Conservation (phyloP, 352 stramenopile genomes). For the Phytophthora citricola region DNA sequence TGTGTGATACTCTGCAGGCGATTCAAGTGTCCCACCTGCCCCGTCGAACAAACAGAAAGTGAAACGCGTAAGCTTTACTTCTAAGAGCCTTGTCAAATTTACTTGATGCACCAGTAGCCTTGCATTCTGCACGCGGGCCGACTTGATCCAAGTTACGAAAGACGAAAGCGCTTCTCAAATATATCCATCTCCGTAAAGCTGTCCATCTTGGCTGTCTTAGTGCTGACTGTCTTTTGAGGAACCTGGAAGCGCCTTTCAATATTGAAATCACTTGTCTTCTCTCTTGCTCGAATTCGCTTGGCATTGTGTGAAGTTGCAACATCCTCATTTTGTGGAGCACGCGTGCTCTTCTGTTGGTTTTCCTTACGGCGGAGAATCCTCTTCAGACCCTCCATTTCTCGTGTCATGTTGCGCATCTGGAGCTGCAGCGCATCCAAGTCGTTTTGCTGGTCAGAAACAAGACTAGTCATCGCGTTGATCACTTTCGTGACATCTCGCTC, state of each 20-base stretch:
- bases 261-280: neutral
- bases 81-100: slow-evolving; percentile 25
- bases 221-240: slow-evolving; percentile 9
- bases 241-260: slow-evolving; percentile 1
- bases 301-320: neutral
- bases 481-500: slow-evolving; percentile 48
- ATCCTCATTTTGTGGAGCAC: slow-evolving; percentile 12
- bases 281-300: neutral
- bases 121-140: slow-evolving; percentile 18
- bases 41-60: slow-evolving; percentile 79
- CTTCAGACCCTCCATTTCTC: slow-evolving; percentile 28
- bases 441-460: slow-evolving; percentile 57
- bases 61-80: slow-evolving; percentile 83
- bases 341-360: slow-evolving; percentile 7
- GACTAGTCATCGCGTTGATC: slow-evolving; percentile 48
- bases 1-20: slow-evolving; percentile 39
- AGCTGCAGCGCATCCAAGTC: slow-evolving; percentile 32
- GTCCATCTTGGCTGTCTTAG: slow-evolving; percentile 18
- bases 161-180: slow-evolving; percentile 48
- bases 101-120: slow-evolving; percentile 17
- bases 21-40: slow-evolving; percentile 91
- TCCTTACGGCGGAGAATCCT: slow-evolving; percentile 21
- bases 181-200: slow-evolving; percentile 45
- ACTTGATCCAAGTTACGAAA: slow-evolving; percentile 20
- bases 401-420: slow-evolving; percentile 22